These are phyloP conservation scores for Phoma herbarum DNA, from an alignment of 2,329 filamentous ascomycete species.

Conservation along the genomic window DNA sequence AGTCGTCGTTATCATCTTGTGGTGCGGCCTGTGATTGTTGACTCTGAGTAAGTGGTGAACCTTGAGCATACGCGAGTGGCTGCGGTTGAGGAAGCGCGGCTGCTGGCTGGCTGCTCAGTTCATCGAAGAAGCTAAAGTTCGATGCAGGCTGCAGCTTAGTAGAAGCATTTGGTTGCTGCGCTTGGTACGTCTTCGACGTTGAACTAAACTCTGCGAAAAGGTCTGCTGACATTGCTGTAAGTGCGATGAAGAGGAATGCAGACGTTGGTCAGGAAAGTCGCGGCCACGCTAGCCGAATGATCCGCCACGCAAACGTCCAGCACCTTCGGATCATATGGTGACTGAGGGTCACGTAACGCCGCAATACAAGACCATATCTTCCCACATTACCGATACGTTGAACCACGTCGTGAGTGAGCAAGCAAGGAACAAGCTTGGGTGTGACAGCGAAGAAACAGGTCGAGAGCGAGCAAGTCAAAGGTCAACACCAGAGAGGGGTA, in stretches of 20 bases:
- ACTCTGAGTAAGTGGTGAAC: slow-evolving; percentile 12
- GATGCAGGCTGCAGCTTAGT: slow-evolving; percentile 24
- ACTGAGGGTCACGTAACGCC: too few species aligned
- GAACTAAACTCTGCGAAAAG: slow-evolving; percentile 48
- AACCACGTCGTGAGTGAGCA: too few species aligned
- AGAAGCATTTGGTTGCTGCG: slow-evolving; percentile 17
- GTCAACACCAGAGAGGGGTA: background rate
- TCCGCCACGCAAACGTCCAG: slow-evolving; percentile 1
- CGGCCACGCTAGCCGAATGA: slow-evolving; percentile 30
- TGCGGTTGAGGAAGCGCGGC: slow-evolving; percentile 23
- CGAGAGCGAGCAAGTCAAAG: background rate
- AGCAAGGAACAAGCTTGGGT: too few species aligned
- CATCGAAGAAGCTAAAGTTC: slow-evolving; percentile 49
- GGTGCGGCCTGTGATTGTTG: slow-evolving; percentile 2
- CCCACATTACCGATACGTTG: too few species aligned
- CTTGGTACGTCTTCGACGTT: slow-evolving; percentile 26
- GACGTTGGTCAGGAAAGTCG: slow-evolving; percentile 24
- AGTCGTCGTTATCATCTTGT: slow-evolving; percentile 48
- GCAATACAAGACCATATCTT: background rate
- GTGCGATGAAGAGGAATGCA: slow-evolving; percentile 22
- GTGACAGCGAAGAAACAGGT: too few species aligned
- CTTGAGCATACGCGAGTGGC: slow-evolving; percentile 18
- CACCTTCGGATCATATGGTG: background rate
- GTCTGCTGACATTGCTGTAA: slow-evolving; percentile 45
- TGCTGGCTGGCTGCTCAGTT: slow-evolving; percentile 32